Evolutionary conservation across 1,284 basidiomycete species (phyloP), one percentile per base, ranked within the genome.

Genomic region (Boletus smithii): DNA sequence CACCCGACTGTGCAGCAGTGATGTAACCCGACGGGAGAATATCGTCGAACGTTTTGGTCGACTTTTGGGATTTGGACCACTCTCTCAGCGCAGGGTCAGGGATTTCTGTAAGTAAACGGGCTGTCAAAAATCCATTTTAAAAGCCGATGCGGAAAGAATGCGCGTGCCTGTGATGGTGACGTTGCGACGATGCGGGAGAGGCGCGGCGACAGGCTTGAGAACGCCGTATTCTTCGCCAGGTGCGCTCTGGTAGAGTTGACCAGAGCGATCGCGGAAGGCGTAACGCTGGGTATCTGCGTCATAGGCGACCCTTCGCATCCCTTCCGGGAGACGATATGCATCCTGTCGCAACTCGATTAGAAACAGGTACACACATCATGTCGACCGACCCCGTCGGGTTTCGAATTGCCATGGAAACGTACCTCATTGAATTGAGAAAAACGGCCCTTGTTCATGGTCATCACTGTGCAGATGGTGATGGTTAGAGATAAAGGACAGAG

Each of bases 221-320:
- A 56, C 56, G 9, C 80, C 80, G 35, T 75, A 79, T 24, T 66
- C 54, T 20, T 62, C 61, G n/a, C 74, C 73, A 1, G 76, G 71
- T 17, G 66, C 66, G 20, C 73, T 69, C 32, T 69, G 57, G 56
- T 77, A 81, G 5, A 71, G 50, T 16, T 60, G 61, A 0, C 79
- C 79, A 3, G 71, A 55, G 1, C 53, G 54, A 47, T 83, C 80
- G 16, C 60, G 65, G 50, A 80, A 82, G 4, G 69, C 74, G 49
- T 80, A 81, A 8, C 68, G 62, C 14, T 66, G 57, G 0, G 73
- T 69, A 45, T 81, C 79, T 2, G 76, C 69, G 50, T 82, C 80
- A 48, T 82, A 83, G 5, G 62, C 75, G 8, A 75, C 68, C 5
- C 80, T 69, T 30, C 61, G 62, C 59, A 80, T 67, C 31, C 79